These are phyloP conservation scores for Prosopis cineraria DNA, from an alignment of 306 rosid genomes.

Conservation along the genomic window DNA sequence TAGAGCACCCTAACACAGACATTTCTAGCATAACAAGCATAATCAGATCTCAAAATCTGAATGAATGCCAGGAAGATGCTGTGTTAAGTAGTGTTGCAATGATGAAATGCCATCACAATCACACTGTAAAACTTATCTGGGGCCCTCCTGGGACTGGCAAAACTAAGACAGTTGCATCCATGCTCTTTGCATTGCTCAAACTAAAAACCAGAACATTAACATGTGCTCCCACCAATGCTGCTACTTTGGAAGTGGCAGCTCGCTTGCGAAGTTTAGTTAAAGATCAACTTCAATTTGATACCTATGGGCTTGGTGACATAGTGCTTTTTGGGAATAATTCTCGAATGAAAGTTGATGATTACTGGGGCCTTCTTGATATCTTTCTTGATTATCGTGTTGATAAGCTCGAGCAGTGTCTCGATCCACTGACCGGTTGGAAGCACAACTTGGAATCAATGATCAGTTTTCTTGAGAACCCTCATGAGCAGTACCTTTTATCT, in stretches of 20 bases:
- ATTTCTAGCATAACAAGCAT: not conserved
- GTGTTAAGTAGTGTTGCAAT: slow-evolving; percentile 45
- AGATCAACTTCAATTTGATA: not conserved
- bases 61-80: slow-evolving; percentile 47
- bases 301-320: slow-evolving; percentile 39
- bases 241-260: slow-evolving; percentile 45
- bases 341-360: slow-evolving; percentile 40
- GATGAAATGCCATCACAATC: slow-evolving; percentile 37
- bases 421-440: slow-evolving; percentile 31
- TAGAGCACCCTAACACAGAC: not conserved
- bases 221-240: slow-evolving; percentile 71
- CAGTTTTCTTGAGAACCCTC: slow-evolving; percentile 32
- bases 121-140: slow-evolving; percentile 56
- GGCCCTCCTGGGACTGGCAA: slow-evolving; percentile 75
- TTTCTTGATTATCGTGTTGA: slow-evolving; percentile 37
- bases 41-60: slow-evolving; percentile 35
- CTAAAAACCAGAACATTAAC: slow-evolving; percentile 52
- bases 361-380: slow-evolving; percentile 22
- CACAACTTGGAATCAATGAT: slow-evolving; percentile 30
- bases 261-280: slow-evolving; percentile 28
- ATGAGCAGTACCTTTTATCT: slow-evolving; percentile 6
- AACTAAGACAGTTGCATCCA: slow-evolving; percentile 56
- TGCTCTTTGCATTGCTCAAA: slow-evolving; percentile 40
- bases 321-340: slow-evolving; percentile 38
- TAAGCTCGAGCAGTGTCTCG: slow-evolving; percentile 6